Conservation (phyloP, 306 rosid species). For the Acacia confusa region DNA sequence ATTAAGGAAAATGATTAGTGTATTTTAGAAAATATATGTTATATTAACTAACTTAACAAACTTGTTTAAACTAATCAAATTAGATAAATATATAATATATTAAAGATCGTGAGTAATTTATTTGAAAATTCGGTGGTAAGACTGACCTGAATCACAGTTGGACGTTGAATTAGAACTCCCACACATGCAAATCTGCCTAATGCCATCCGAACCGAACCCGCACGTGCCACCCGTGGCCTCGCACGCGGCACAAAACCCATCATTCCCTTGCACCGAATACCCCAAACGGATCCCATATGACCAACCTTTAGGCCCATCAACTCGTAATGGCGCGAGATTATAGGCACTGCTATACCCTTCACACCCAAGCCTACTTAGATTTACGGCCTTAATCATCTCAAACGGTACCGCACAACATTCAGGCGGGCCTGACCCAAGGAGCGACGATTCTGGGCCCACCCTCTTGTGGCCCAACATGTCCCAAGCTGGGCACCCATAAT, state of each 20-base stretch:
- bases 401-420: constrained; percentile 84
- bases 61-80: no score
- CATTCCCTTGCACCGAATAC: constrained; percentile 77
- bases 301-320: constrained; percentile 79
- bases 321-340: constrained; percentile 72
- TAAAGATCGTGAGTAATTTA: no score
- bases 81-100: no score
- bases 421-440: constrained; percentile 72
- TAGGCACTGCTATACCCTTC: constrained; percentile 95
- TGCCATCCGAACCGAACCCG: constrained; percentile 69
- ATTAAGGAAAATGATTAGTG: no score
- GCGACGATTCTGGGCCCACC: constrained; percentile 31
- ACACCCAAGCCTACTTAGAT: constrained; percentile 73
- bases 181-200: constrained; percentile 84
- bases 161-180: constrained; percentile 74
- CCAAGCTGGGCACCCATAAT: constrained; percentile 88
- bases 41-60: no score
- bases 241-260: constrained; percentile 80
- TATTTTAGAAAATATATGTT: no score
- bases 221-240: constrained; percentile 93
- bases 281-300: constrained; percentile 84
- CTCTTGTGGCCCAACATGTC: constrained; percentile 63
- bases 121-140: neutral
- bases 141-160: constrained; percentile 77
- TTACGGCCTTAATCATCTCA: constrained; percentile 71